Base-by-base conservation (phyloP, 495 filamentous ascomycete genomes). In the Parathielavia hyrcaniae region DNA sequence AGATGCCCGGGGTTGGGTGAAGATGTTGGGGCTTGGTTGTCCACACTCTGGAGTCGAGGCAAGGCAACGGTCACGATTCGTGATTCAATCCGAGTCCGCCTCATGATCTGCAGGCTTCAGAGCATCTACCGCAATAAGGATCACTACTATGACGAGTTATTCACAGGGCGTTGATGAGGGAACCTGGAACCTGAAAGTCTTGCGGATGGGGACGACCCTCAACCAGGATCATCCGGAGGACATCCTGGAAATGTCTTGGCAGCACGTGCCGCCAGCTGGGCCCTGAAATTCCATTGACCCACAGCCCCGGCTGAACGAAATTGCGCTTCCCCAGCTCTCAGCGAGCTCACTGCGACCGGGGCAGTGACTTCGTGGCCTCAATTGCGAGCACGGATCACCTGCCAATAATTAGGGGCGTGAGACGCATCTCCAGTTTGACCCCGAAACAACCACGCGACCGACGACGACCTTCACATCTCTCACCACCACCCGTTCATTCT, bases 321-420 rank as follows among this genome's bases (percentile, higher is more conserved):
- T 57, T 57, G 45, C 53, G 53, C 26, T 43, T 17, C 32, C 41
- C 46, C 41, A 41, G 38, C 16, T 20, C 17, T 19, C 16, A 23
- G 40, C n/a, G n/a, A n/a, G n/a, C 19, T 2, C 20, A 26, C 36
- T 11, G 41, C 47, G 40, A 20, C 47, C 34, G 36, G 38, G 30
- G 46, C 64, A 67, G 53, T 62, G 63, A 65, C 64, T 69, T 62
- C 68, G 66, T 70, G 69, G 69, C 69, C 69, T 71, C 67, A 70
- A 70, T 64, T 67, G 61, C 55, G 57, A 63, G 62, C 67, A 69
- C 62, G 63, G 67, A 60, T 57, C 63, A 66, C 55, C 57, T 50
- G 35, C 12, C 35, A 49, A 36, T 43, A 60, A 60, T 70, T 63
- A 67, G 66, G 64, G 62, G 61, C 56, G 55, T 41, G 41, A 43